Base-by-base conservation (phyloP, 108 stramenopile species). In the Conticribra weissflogii region DNA sequence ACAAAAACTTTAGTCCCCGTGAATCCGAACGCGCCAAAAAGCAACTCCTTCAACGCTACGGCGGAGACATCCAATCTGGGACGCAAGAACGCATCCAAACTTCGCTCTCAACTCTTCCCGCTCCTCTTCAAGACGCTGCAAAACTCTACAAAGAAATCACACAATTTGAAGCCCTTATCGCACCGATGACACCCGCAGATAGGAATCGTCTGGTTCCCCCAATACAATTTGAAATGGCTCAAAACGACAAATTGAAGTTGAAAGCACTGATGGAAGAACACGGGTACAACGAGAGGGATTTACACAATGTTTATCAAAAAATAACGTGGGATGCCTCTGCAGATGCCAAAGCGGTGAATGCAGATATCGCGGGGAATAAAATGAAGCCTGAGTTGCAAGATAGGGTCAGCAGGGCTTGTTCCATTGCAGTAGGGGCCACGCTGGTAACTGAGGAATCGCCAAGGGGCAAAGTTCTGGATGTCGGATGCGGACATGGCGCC, bases 321-420 rank as follows among this genome's bases (percentile, higher is more conserved):
- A 63, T 74, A 19, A 90, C 89, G 2, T 90, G 89, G 89, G 85
- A 90, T 82, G 89, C 89, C n/a, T 76, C 74, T 25, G 89, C 89
- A 15, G 87, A 88, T 81, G 89, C 89, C 31, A 90, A 90, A 54
- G 85, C 83, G 21, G 84, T 78, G 2, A 57, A 72, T 4, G 77
- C 84, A 8, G 76, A 85, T 50, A 86, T 83, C 18, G 68, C 63
- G 32, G 86, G 86, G 28, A 78, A 60, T 16, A 54, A 54, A 64
- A 90, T 90, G 89, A 71, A 81, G 21, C 33, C 63, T 14, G 82
- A 76, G 25, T 68, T 86, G 16, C 70, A 78, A 61, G 56, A 81
- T 22, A 57, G 82, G 3, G 71, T 90, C 1, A 48, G 70, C 9
- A 73, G 59, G 49, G 89, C 85, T n/a, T 84, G 85, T 52, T 41